Evolutionary conservation across 345 rosid species (phyloP).

Genomic region (Brassica juncea): DNA sequence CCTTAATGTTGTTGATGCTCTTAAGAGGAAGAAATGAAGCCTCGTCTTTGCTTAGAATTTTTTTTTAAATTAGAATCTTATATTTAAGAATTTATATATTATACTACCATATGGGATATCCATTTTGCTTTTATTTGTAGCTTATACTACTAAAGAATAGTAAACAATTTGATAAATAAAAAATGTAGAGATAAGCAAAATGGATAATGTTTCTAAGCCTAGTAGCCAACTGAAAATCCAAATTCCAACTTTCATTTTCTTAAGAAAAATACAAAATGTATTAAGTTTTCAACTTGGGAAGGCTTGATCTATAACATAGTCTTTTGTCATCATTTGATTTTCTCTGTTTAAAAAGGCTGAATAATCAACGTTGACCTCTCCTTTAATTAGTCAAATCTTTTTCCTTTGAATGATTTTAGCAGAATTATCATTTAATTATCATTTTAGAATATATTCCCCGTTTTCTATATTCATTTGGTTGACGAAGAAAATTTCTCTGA

Average conservation of each 20-base stretch:
- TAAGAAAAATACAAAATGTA: background rate
- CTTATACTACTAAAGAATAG: background rate
- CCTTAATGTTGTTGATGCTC: slow-evolving; percentile 55
- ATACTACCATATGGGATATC: background rate
- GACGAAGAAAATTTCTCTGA: slow-evolving; percentile 17
- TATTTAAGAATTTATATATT: background rate
- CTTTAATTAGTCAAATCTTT: background rate
- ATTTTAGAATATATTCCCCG: slow-evolving; percentile 11
- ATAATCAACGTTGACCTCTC: slow-evolving; percentile 13
- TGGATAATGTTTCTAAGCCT: background rate
- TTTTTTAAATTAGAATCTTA: background rate
- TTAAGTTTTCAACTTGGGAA: slow-evolving; percentile 3
- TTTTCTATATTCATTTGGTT: background rate
- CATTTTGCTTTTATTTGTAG: background rate
- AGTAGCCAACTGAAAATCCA: slow-evolving; percentile 1
- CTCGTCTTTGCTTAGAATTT: background rate
- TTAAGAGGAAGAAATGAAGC: slow-evolving; percentile 38
- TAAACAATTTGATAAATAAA: slow-evolving; percentile 7
- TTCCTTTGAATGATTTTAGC: background rate
- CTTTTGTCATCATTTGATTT: slow-evolving; percentile 1
- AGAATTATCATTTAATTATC: background rate
- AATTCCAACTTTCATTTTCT: background rate
- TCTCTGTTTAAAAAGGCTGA: slow-evolving; percentile 13
- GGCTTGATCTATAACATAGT: slow-evolving; percentile 12
- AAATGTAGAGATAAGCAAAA: background rate